These are phyloP conservation scores for Saccharomycodes ludwigii DNA, from an alignment of 805 yeast species.

Conservation along the genomic window DNA sequence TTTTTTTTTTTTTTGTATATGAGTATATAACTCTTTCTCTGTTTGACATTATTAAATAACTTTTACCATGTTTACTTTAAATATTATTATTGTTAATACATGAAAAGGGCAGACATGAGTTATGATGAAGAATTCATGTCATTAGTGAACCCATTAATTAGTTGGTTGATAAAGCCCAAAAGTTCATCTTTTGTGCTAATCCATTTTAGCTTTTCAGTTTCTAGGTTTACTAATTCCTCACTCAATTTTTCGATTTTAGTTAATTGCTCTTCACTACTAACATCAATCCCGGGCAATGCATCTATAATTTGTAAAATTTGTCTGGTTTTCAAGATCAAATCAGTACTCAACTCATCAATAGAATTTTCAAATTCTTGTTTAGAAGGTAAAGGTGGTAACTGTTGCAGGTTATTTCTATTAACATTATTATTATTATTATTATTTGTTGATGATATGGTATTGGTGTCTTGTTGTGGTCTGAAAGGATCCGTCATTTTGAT, in stretches of 20 bases:
- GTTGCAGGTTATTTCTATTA: no score
- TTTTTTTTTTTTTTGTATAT: no score
- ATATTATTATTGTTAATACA: no score
- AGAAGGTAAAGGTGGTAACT: constrained; percentile 24
- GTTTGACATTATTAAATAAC: no score
- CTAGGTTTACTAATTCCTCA: constrained; percentile 46
- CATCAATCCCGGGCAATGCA: constrained; percentile 87
- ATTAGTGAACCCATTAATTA: constrained; percentile 39
- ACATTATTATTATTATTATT: no score
- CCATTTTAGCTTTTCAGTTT: constrained; percentile 42
- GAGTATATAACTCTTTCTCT: no score
- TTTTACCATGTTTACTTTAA: no score
- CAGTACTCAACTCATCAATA: constrained; percentile 69
- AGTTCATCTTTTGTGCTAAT: constrained; percentile 53
- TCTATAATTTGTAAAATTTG: constrained; percentile 80
- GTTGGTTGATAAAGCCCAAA: constrained; percentile 46
- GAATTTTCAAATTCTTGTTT: constrained; percentile 32
- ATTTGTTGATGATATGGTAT: constrained; percentile 43
- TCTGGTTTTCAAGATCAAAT: constrained; percentile 71
- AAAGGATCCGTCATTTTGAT: constrained; percentile 52
- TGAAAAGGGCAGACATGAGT: no score
- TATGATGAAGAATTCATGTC: no score
- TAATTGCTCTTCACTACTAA: constrained; percentile 63
- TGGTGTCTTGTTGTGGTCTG: constrained; percentile 25
- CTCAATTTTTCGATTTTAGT: constrained; percentile 49